Base-by-base conservation (phyloP, 164 flowering plant species). In the Pachysandra terminalis region DNA sequence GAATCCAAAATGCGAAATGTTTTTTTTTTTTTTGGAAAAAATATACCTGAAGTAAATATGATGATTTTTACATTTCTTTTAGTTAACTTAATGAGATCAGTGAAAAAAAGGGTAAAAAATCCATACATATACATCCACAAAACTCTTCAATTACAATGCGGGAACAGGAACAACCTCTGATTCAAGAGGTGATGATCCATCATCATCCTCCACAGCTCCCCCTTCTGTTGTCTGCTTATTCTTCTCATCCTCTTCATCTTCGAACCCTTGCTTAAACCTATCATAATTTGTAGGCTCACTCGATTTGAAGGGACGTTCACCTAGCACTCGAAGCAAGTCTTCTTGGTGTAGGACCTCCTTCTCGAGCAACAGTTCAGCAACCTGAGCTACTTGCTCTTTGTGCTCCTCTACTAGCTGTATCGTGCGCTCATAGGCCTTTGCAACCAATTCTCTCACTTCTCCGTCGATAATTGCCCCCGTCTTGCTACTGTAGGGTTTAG, bases 331-430 rank as follows among this genome's bases (percentile, higher is more conserved):
- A 28, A 82, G 1, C 81, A 94, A 75, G 77, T 91, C 98, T 0
- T 90, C 93, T 67, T 88, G 98, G 79, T 90, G 98, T 28, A 94
- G 87, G 23, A 91, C 96, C 80, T 94, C 98, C 76, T 90, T 94
- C 68, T 90, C 95, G 4, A 94, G 85, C 78, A 94, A 65, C 52
- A 94, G 66, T 82, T 94, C 98, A 1, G 96, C 98, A 73, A 94
- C 77, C 77, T 86, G 78, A 45, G 91, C 91, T 3, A 94, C 90
- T 23, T 87, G 86, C 71, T 77, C 80, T 62, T 88, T 90, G 79
- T 92, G 97, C 71, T 86, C 84, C 70, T 81, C 84, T 32, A 92
- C 71, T n/a, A 95, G 81, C 51, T 89, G 63, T 24, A 92, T 17
- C 1, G 99, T 92, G 21, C 76, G 84, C 8, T 74, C 67, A 45